Conservation (phyloP, 495 filamentous ascomycete genomes). For the Aspergillus bridgeri region DNA sequence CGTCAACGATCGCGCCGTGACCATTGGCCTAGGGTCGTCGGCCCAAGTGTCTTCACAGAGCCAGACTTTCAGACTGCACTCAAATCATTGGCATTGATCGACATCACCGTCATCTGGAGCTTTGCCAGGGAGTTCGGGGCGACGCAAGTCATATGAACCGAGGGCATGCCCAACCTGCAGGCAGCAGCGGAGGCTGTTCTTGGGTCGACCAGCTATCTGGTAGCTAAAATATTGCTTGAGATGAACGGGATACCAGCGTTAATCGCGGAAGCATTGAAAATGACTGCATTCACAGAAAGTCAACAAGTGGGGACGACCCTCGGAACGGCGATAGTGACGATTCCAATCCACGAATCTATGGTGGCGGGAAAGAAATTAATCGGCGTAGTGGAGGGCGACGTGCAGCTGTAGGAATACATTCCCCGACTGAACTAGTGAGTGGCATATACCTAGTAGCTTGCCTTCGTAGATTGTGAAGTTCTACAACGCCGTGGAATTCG, state of each 20-base stretch:
- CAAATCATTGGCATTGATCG: conserved; percentile 39
- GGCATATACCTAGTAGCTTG: conserved; percentile 27
- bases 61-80: conserved; percentile 16
- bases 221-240: conserved; percentile 29
- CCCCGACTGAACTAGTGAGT: conserved; percentile 28
- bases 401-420: conserved; percentile 20
- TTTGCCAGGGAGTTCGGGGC: conserved; percentile 41
- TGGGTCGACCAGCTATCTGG: conserved; percentile 11
- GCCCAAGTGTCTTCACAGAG: conserved; percentile 35
- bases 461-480: conserved; percentile 19
- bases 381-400: conserved; percentile 21
- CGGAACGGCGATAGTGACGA: conserved; percentile 8
- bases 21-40: conserved; percentile 38
- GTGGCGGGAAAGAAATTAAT: conserved; percentile 16
- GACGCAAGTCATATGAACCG: conserved; percentile 27
- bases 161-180: conserved; percentile 1
- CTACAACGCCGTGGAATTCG: conserved; percentile 15
- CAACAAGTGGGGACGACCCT: conserved; percentile 14
- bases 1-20: conserved; percentile 18
- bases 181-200: conserved; percentile 8
- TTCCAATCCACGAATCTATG: conserved; percentile 20
- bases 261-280: conserved; percentile 25
- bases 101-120: conserved; percentile 26
- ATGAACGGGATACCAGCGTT: conserved; percentile 30
- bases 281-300: conserved; percentile 14